phyloP scores from a whole-genome alignment of 257 asterid genomes.

The Solanum bulbocastanum region DNA sequence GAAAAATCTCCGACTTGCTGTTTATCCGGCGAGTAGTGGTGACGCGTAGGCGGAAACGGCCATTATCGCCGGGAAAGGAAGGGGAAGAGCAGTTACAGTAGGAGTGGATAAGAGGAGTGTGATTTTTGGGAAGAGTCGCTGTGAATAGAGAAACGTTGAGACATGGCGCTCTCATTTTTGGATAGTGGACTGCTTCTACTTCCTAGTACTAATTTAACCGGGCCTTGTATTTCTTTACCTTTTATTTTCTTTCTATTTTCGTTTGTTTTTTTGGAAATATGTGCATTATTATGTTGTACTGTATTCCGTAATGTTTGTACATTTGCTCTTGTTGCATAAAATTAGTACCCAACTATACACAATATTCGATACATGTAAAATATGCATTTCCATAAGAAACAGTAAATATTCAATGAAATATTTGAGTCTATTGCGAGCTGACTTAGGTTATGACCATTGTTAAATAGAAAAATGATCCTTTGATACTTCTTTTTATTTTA shows the following conservation, averaged over 20 bases:
- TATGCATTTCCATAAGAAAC: neutral
- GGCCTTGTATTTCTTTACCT: neutral
- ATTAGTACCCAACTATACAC: neutral
- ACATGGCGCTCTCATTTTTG: neutral
- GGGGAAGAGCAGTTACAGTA: neutral
- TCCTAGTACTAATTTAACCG: neutral
- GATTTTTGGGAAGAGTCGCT: neutral
- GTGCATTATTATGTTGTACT: neutral
- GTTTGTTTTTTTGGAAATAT: neutral
- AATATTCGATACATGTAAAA: neutral
- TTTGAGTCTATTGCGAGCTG: neutral
- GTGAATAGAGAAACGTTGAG: neutral
- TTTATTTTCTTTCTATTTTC: neutral
- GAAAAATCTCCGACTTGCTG: conserved; percentile 8
- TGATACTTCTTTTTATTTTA: neutral
- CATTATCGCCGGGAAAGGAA: neutral
- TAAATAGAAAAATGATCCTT: neutral
- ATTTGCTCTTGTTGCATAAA: neutral
- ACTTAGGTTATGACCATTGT: neutral
- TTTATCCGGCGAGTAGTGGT: neutral
- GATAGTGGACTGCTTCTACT: neutral
- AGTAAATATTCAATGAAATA: neutral
- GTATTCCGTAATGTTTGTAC: neutral
- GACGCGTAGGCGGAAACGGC: neutral
- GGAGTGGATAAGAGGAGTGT: neutral